Conservation (phyloP, 192 early-diverging fungal species). For the Gryganskiella cystojenkinii region DNA sequence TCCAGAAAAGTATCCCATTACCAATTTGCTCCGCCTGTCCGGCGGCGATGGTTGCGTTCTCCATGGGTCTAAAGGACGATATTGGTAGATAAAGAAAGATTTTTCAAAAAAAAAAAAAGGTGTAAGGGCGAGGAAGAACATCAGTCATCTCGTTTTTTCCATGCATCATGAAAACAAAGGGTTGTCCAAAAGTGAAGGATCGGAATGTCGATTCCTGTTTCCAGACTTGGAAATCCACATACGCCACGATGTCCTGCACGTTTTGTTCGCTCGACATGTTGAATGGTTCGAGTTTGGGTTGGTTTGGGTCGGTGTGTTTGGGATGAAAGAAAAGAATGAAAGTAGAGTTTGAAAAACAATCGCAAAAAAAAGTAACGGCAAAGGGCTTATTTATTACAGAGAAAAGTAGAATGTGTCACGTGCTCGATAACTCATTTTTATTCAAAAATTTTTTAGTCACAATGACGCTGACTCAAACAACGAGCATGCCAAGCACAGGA, state of each 20-base stretch:
- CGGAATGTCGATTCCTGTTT: no score
- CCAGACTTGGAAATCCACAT: background rate
- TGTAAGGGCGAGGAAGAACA: background rate
- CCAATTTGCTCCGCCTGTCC: slow-evolving; percentile 44
- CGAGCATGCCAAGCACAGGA: no score
- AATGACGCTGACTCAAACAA: no score
- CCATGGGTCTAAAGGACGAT: slow-evolving; percentile 46
- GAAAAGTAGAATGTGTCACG: background rate
- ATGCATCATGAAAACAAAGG: no score
- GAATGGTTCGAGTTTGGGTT: background rate
- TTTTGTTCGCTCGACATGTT: slow-evolving; percentile 47
- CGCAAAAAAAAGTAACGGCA: background rate
- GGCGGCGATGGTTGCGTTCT: slow-evolving; percentile 24
- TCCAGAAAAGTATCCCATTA: no score
- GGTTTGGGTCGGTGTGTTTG: background rate
- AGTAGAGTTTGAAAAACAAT: slow-evolving; percentile 4
- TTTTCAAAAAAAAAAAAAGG: background rate
- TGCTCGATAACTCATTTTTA: background rate
- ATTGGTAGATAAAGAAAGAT: slow-evolving; percentile 8
- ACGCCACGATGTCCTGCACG: slow-evolving; percentile 38
- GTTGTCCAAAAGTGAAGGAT: no score
- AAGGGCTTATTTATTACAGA: no score
- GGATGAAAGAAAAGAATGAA: no score
- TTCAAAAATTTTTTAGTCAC: no score
- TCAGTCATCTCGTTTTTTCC: no score